Conservation (phyloP, 768 basidiomycete species). For the Trametes elegans region DNA sequence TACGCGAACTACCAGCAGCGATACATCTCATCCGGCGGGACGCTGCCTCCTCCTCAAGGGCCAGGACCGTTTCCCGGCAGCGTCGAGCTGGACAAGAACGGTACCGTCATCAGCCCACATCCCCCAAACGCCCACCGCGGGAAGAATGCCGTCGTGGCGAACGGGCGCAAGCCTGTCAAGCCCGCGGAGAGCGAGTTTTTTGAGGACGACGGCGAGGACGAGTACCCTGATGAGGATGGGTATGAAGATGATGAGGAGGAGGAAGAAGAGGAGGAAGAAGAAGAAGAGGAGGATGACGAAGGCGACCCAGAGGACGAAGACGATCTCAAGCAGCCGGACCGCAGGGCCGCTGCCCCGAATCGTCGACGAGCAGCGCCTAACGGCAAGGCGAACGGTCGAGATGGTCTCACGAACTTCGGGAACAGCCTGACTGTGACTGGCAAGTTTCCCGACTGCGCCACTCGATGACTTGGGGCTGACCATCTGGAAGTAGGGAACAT, state of each 20-base stretch:
- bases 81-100: conserved; percentile 94
- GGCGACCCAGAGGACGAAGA: conserved; percentile 34
- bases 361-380: conserved; percentile 35
- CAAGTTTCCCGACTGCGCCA: conserved; percentile 35
- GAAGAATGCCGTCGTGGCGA: conserved; percentile 31
- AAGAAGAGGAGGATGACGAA: conserved; percentile 63
- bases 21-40: conserved; percentile 88
- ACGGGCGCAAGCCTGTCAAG: conserved; percentile 46
- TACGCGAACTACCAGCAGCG: conserved; percentile 98
- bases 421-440: conserved; percentile 82
- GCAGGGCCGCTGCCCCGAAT: conserved; percentile 23
- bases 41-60: conserved; percentile 87
- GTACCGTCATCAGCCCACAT: conserved; percentile 53
- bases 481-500: conserved; percentile 83
- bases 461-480: conserved; percentile 21
- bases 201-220: neutral
- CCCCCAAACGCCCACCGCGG: conserved; percentile 27
- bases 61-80: conserved; percentile 98
- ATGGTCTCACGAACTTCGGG: conserved; percentile 78
- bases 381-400: conserved; percentile 50
- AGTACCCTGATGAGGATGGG: conserved; percentile 18
- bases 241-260: conserved; percentile 62
- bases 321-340: conserved; percentile 28
- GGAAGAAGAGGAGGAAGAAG: conserved; percentile 70
- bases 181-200: conserved; percentile 62